Base-by-base conservation (phyloP, 345 rosid species). In the Bruguiera gymnorhiza region DNA sequence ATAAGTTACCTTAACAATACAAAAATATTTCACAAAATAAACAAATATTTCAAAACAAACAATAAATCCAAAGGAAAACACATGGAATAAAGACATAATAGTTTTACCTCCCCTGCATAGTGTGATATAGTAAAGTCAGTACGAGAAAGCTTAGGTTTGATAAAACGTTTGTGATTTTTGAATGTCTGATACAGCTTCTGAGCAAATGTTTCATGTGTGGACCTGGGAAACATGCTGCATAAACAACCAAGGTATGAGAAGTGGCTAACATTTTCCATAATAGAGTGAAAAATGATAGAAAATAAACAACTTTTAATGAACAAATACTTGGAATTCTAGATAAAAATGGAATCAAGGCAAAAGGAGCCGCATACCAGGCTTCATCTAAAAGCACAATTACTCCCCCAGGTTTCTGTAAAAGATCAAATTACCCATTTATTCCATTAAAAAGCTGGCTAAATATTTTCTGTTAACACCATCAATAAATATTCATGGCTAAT, bases 181-280 rank as follows among this genome's bases (percentile, higher is more conserved):
- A 93, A 90, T 73, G 97, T 90, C 85, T 88, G 96, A 82, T 87
- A 93, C 84, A 93, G 77, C 89, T 90, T 93, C 82, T 93, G 97
- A 63, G 96, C 86, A 86, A 93, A 93, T 72, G 98, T 93, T 85
- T 90, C 97, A 79, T 93, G 98, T 24, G 98, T 93, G 21, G 98
- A 93, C 84, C 85, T 93, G 4, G 97, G 98, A 70, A 93, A 93
- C 98, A 93, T 93, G 74, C 97, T 93, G 91, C 77, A 62, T 62
- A 71, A 72, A 74, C 68, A 73, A 73, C 37, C 58, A 3, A 73
- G 60, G 67, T 58, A 67, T 65, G 63, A 74, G 71, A 66, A 72
- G n/a, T 34, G 21, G 60, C 32, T 16, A 63, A 63, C 8, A 46
- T 18, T 27, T 29, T 34, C 27, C 15, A 53, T 18, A 16, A 31